Base-by-base conservation (phyloP, 2,329 filamentous ascomycete genomes). In the Nemania sp. region DNA sequence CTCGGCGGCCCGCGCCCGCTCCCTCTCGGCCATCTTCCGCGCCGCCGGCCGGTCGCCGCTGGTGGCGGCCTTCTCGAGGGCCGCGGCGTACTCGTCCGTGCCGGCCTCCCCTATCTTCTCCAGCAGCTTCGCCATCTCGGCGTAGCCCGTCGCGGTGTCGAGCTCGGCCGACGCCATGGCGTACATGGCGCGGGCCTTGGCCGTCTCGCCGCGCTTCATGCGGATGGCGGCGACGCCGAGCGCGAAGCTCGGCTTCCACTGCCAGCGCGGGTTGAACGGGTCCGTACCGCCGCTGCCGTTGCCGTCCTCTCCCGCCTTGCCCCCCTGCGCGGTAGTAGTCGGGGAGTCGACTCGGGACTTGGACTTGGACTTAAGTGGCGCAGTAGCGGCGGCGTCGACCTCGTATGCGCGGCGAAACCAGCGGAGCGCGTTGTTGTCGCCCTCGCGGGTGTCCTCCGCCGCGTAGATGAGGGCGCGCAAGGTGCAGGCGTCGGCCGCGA, bases 401-500 rank as follows among this genome's bases (percentile, higher is more conserved):
- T 62, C 59, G 58, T 50, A 55, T 18, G 74, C 75, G n/a, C 59
- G 58, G 18, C 66, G 60, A 53, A 75, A 73, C 65, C 66, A 72
- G 12, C 65, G 62, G 40, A 76, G 65, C 1, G 76, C 76, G 2
- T 63, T 61, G 15, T 48, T 57, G 39, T 69, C 58, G 13, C 69
- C 59, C 10, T 58, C 49, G 13, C 9, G 25, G 9, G 65, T 62
- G 20, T 64, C 62, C 32, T 60, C 35, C 1, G 20, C 18, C 5
- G 67, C 65, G 35, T 71, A 65, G 5, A 73, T 48, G 12, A 74
- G 47, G 15, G 74, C 78, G 7, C 72, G 66, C n/a, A 78, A 63
- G 0, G 77, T 78, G 11, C 76, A 73, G 1, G 72, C 72, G 58
- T 79, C 71, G 13, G 77, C 72, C 45, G 64, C 65, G 25, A 29